phyloP scores from a whole-genome alignment of 495 filamentous ascomycete genomes.

The Pyronema omphalodes region DNA sequence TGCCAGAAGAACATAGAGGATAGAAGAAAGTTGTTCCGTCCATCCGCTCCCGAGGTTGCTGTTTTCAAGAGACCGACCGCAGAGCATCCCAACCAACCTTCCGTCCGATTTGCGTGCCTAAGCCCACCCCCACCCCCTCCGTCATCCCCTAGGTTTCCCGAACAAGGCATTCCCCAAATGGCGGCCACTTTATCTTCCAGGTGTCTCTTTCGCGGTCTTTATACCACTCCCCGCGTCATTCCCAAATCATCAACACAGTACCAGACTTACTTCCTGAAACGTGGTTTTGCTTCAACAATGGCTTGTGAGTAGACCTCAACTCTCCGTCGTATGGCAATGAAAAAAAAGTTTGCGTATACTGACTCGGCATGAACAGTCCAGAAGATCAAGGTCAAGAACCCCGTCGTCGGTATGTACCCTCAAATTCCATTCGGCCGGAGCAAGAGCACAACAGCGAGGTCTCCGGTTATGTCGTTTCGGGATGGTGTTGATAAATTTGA shows the following conservation, averaged over 20 bases:
- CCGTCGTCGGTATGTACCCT: slow-evolving; percentile 47
- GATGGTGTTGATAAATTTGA: background rate
- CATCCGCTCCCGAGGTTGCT: slow-evolving; percentile 3
- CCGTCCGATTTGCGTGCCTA: background rate
- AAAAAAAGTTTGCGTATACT: background rate
- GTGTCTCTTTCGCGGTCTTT: slow-evolving; percentile 4
- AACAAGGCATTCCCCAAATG: background rate
- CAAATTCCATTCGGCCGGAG: background rate
- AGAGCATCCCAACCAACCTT: background rate
- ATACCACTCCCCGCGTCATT: background rate
- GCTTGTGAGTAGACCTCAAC: background rate
- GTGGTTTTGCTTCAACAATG: slow-evolving; percentile 5
- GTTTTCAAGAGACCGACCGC: background rate
- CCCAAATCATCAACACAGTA: background rate
- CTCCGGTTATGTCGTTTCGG: background rate
- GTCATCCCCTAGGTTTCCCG: slow-evolving; percentile 1
- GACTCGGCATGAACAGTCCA: slow-evolving; percentile 12
- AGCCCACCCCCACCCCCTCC: background rate
- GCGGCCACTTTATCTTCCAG: slow-evolving; percentile 4
- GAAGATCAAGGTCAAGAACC: slow-evolving; percentile 97
- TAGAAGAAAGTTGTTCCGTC: background rate
- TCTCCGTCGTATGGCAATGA: background rate
- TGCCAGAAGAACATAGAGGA: background rate
- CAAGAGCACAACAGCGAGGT: no score
- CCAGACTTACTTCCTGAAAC: background rate